A percentile compares a stretch with the other conserved stretches of the same genome.
phyloP scores from a whole-genome alignment of 495 filamentous ascomycete genomes.

The Neurospora africana region DNA sequence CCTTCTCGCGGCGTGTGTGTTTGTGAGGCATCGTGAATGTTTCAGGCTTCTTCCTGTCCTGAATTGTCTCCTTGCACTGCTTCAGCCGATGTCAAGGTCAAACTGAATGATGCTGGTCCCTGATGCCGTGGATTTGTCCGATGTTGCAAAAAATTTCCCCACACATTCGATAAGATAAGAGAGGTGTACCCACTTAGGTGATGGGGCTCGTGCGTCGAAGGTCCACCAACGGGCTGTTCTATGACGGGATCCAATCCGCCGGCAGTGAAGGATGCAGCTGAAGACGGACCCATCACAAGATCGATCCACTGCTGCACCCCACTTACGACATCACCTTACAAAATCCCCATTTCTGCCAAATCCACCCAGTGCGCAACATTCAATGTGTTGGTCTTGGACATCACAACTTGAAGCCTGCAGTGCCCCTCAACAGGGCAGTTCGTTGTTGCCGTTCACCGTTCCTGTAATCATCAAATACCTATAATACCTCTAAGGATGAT shows the following conservation, averaged over 20 bases:
- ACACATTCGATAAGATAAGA: constrained; percentile 14
- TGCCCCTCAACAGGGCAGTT: not conserved
- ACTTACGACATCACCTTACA: not conserved
- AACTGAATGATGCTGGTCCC: not conserved
- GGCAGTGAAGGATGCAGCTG: not conserved
- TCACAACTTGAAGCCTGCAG: not conserved
- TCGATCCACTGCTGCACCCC: not conserved
- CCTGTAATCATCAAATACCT: not conserved
- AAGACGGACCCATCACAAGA: not conserved
- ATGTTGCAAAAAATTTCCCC: constrained; percentile 5
- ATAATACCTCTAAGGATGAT: too few relatives aligned
- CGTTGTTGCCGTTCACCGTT: not conserved
- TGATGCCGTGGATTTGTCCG: not conserved
- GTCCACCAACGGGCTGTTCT: not conserved
- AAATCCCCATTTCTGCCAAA: not conserved
- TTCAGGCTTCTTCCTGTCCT: not conserved
- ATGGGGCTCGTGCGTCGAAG: not conserved
- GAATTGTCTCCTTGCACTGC: constrained; percentile 1
- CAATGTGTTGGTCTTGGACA: not conserved
- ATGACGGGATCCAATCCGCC: not conserved
- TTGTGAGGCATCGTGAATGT: constrained; percentile 65
- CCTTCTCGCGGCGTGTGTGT: constrained; percentile 55
- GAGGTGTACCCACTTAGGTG: not conserved
- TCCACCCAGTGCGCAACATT: not conserved
- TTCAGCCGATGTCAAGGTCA: not conserved